These are phyloP conservation scores for Mercurialis annua DNA, from an alignment of 345 rosid genomes.

Conservation along the genomic window DNA sequence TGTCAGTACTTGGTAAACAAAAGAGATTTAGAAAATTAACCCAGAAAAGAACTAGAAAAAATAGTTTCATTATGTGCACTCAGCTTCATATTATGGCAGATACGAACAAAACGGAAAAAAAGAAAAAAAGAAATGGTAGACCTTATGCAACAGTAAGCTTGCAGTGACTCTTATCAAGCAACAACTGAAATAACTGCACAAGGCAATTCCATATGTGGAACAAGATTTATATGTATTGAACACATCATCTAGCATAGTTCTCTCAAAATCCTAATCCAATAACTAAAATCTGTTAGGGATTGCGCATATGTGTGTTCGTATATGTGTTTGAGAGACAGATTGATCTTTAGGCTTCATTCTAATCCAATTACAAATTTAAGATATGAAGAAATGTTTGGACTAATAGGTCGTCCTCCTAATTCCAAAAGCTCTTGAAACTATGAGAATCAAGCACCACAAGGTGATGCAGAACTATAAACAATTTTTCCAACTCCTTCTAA, in stretches of 20 bases:
- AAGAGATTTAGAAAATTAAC: neutral
- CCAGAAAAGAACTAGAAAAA: neutral
- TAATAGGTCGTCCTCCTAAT: neutral
- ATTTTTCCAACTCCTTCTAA: neutral
- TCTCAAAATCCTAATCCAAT: neutral
- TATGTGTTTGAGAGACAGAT: neutral
- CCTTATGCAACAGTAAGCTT: neutral
- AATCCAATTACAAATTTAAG: neutral
- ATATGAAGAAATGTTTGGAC: neutral
- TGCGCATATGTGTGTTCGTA: neutral
- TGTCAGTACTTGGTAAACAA: constrained; percentile 6
- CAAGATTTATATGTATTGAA: neutral
- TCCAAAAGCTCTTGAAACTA: neutral
- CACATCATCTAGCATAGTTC: neutral
- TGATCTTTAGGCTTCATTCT: neutral
- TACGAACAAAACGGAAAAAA: constrained; percentile 4
- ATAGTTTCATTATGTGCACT: neutral
- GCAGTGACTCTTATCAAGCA: neutral
- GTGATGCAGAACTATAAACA: no score
- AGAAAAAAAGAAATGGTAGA: neutral
- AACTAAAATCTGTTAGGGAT: neutral
- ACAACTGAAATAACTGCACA: neutral
- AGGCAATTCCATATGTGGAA: neutral
- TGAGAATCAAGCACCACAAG: neutral
- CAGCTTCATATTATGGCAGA: constrained; percentile 4